A percentile compares a stretch with the other conserved stretches of the same genome.
Conservation (phyloP, 1,284 basidiomycete species). For the Takashimella tepidaria region DNA sequence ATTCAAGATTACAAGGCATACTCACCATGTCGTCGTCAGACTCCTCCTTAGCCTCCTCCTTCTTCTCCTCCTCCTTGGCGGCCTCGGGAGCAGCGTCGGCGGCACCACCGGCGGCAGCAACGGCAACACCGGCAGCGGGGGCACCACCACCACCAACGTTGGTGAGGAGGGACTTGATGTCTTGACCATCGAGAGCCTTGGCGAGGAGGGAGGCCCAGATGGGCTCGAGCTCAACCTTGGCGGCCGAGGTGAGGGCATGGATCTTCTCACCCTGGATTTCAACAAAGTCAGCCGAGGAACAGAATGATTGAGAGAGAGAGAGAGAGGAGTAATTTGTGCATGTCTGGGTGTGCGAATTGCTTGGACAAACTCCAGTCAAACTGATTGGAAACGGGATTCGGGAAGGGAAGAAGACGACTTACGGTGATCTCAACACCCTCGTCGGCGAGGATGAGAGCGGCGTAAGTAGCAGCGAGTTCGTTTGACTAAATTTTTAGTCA, state of each 20-base stretch:
- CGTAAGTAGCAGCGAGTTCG: constrained; percentile 72
- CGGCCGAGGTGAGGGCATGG: constrained; percentile 71
- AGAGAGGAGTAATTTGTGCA: too few relatives aligned
- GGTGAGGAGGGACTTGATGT: constrained; percentile 89
- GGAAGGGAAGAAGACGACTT: constrained; percentile 45
- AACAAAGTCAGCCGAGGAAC: not conserved
- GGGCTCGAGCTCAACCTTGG: constrained; percentile 81
- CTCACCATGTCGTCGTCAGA: constrained; percentile 89
- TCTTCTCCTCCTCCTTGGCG: constrained; percentile 67
- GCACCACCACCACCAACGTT: constrained; percentile 83
- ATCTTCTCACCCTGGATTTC: constrained; percentile 93
- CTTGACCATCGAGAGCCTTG: constrained; percentile 96
- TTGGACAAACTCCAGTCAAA: too few relatives aligned
- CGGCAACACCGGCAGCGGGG: constrained; percentile 60
- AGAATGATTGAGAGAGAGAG: not conserved
- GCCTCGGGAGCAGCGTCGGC: constrained; percentile 60
- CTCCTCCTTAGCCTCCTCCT: constrained; percentile 70
- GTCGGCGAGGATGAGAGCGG: constrained; percentile 90
- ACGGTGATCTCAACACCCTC: constrained; percentile 96
- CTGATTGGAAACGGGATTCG: not conserved
- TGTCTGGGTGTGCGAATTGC: too few relatives aligned
- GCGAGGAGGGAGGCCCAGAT: constrained; percentile 97
- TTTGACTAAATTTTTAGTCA: constrained; percentile 40
- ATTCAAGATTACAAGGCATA: constrained; percentile 16
- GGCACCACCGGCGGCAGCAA: constrained; percentile 51